Percentiles rank a stretch among this genome's conserved stretches.
These are phyloP conservation scores for Penicillium sp. DNA, from an alignment of 2,329 filamentous ascomycete species.

Conservation along the genomic window DNA sequence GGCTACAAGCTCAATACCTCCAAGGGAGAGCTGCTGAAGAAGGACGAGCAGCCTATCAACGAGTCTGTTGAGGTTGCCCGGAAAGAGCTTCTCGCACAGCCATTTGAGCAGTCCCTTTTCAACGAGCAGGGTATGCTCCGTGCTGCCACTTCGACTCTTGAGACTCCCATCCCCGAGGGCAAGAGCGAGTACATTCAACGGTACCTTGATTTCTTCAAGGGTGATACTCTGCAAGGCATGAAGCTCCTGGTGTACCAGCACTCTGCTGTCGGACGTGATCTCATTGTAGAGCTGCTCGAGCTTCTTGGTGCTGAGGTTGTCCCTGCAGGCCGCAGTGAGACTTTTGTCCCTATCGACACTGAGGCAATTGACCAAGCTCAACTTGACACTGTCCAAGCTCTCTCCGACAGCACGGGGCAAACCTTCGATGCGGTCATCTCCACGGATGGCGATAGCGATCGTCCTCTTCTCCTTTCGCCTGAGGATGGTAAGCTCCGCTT, in stretches of 20 bases:
- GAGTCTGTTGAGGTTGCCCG: slow-evolving; percentile 26
- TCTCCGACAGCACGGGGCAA: slow-evolving; percentile 25
- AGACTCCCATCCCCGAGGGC: slow-evolving; percentile 19
- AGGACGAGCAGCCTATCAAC: slow-evolving; percentile 34
- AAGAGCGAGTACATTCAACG: slow-evolving; percentile 29
- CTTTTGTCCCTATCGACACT: slow-evolving; percentile 37
- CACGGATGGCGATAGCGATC: slow-evolving; percentile 37
- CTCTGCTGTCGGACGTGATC: slow-evolving; percentile 36
- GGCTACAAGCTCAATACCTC: slow-evolving; percentile 38
- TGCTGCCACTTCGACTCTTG: slow-evolving; percentile 13
- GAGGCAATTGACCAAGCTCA: slow-evolving; percentile 36
- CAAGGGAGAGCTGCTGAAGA: slow-evolving; percentile 34
- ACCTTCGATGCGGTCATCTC: slow-evolving; percentile 33
- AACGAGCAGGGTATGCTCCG: slow-evolving; percentile 30
- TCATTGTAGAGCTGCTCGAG: slow-evolving; percentile 32
- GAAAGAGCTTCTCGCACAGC: slow-evolving; percentile 26
- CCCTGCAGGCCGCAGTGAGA: slow-evolving; percentile 34
- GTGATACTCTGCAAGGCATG: slow-evolving; percentile 27
- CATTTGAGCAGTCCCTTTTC: slow-evolving; percentile 30
- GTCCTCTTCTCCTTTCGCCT: slow-evolving; percentile 32
- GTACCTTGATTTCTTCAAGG: slow-evolving; percentile 33
- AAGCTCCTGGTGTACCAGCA: slow-evolving; percentile 36
- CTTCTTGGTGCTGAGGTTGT: slow-evolving; percentile 31
- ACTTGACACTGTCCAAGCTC: slow-evolving; percentile 29
- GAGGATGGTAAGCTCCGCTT: slow-evolving; percentile 30